Conservation (phyloP, 2,329 filamentous ascomycete species). For the Arthroderma sp. region DNA sequence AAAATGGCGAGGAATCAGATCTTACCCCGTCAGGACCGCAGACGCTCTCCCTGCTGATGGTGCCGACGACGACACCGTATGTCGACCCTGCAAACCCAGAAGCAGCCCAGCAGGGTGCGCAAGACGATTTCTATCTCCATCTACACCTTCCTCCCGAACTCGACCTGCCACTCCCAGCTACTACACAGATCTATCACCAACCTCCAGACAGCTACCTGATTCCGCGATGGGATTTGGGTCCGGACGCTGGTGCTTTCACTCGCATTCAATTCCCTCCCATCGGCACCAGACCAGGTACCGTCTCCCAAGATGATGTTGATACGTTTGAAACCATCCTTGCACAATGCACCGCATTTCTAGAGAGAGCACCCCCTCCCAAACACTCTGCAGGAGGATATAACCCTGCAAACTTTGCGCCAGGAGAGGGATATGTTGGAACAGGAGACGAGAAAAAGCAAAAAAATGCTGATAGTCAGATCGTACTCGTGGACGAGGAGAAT, state of each 20-base stretch:
- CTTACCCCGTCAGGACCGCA: conserved; percentile 79
- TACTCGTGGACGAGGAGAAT: conserved; percentile 89
- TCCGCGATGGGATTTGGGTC: conserved; percentile 84
- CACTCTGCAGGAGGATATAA: conserved; percentile 47
- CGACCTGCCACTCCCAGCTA: conserved; percentile 83
- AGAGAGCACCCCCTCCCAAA: conserved; percentile 56
- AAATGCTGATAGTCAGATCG: conserved; percentile 58
- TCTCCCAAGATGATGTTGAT: conserved; percentile 80
- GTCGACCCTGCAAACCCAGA: conserved; percentile 43
- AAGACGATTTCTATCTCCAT: conserved; percentile 95
- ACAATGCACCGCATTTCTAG: conserved; percentile 93
- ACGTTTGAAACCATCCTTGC: conserved; percentile 96
- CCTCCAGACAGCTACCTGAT: conserved; percentile 87
- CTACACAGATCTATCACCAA: conserved; percentile 94
- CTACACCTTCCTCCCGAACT: conserved; percentile 89
- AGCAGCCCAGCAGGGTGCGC: conserved; percentile 41
- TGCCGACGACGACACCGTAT: conserved; percentile 69
- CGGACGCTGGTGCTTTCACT: conserved; percentile 79
- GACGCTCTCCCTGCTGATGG: conserved; percentile 88
- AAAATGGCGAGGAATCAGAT: conserved; percentile 69
- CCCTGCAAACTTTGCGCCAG: conserved; percentile 64
- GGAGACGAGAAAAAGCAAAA: conserved; percentile 25
- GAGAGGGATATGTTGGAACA: conserved; percentile 56
- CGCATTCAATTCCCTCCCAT: conserved; percentile 75
- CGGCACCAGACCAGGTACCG: conserved; percentile 48